A percentile compares a stretch with the other conserved stretches of the same genome.
phyloP scores from a whole-genome alignment of 2,329 filamentous ascomycete genomes.

The Neopestalotiopsis sp. region DNA sequence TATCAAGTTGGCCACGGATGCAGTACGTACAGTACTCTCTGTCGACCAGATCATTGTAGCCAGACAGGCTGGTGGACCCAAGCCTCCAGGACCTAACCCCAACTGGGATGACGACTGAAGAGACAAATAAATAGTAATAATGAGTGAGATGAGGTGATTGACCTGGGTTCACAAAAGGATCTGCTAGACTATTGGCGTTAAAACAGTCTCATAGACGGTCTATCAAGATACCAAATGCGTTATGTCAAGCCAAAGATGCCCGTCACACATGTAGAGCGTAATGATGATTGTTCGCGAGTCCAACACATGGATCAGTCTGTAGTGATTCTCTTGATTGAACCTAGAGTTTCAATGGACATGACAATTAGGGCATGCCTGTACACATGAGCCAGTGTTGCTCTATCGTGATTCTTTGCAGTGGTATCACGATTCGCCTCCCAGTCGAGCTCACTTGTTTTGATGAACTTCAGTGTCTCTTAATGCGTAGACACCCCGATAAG shows the following conservation, averaged over 20 bases:
- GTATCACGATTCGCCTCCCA: no score
- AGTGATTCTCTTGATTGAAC: no score
- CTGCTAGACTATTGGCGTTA: neutral
- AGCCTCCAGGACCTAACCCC: constrained; percentile 93
- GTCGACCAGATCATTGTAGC: constrained; percentile 99
- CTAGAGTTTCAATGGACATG: no score
- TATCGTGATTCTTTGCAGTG: no score
- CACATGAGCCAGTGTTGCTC: no score
- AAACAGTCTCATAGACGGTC: constrained; percentile 9
- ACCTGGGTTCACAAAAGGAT: neutral
- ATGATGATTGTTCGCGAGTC: neutral
- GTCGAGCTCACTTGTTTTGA: no score
- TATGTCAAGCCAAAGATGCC: neutral
- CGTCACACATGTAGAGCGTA: neutral
- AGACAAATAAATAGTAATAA: neutral
- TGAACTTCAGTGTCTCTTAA: no score
- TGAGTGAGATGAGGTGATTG: neutral
- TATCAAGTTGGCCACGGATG: constrained; percentile 94
- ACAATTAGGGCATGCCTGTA: no score
- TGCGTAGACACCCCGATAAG: no score
- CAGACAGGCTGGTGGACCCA: constrained; percentile 94
- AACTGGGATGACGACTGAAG: constrained; percentile 69
- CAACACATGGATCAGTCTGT: no score
- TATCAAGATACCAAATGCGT: constrained; percentile 13
- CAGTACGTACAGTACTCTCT: constrained; percentile 89